Base-by-base conservation (phyloP, 1,284 basidiomycete genomes). In the Takashimella koratensis region DNA sequence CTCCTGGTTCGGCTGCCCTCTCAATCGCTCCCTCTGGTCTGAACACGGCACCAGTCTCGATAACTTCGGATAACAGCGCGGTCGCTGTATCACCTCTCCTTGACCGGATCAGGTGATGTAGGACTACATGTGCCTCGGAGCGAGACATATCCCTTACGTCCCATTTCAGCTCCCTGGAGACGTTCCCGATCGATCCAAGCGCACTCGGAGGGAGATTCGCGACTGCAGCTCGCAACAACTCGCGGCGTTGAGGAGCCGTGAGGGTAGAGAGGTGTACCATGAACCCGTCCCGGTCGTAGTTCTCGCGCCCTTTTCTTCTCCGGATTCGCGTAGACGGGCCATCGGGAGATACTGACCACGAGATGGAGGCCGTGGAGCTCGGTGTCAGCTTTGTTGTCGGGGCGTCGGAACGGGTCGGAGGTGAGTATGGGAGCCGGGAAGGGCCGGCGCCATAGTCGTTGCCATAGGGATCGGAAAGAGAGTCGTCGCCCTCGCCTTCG, bases 391-490 rank as follows among this genome's bases (percentile, higher is more conserved):
- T 8, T 8, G 30, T 36, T 8, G 30, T 36, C 10, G 30, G 8
- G 30, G 30, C 10, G 30, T 36, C 30, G 30, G 30, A 36, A 36
- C 16, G 30, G 30, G 10, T 36, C 30, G 47, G 53, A 13, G 61
- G 55, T 45, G 56, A 43, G 45, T 72, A 72, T 4, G 70, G 68
- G 5, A 67, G 22, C 11, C 67, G 45, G 2, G 70, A 72, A 1
- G 70, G 70, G 3, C 70, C 68, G 21, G 70, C 64, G 4, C 70
- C 70, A 42, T 69, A 72, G 12, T 55, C 64, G 12, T 57, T 53
- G 0, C 70, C 70, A 36, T 62, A 72, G 2, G 62, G 67, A 16
- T 57, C 61, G 6, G 30, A 24, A 4, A 23, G 27, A 21, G 25
- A 27, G 11, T 27, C 55, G 19, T 26, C 30, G 16, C 12, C 20